Conservation (phyloP, 495 filamentous ascomycete genomes). For the Aspergillus olivimuriae region DNA sequence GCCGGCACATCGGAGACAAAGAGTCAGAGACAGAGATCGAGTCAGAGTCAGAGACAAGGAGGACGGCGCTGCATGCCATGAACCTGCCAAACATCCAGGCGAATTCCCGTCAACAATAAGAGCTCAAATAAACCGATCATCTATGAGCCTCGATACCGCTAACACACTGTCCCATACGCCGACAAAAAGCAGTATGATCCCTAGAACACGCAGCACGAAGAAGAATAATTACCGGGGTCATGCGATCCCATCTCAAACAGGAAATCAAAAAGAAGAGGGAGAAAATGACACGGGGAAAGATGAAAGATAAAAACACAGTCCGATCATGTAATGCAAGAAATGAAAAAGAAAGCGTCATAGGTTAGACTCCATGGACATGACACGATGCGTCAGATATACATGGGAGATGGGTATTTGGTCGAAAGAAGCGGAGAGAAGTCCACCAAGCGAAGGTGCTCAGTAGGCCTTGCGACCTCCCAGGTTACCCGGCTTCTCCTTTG, state of each 20-base stretch:
- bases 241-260: constrained; percentile 28
- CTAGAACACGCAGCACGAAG: constrained; percentile 28
- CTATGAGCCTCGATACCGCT: constrained; percentile 36
- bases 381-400: constrained; percentile 12
- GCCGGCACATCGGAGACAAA: no score
- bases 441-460: constrained; percentile 14
- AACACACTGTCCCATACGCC: constrained; percentile 36
- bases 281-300: constrained; percentile 15
- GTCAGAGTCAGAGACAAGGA: background rate
- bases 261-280: constrained; percentile 16
- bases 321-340: constrained; percentile 7
- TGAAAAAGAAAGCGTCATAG: constrained; percentile 11
- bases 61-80: background rate
- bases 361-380: constrained; percentile 7
- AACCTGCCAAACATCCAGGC: constrained; percentile 1
- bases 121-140: constrained; percentile 23
- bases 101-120: constrained; percentile 20
- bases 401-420: constrained; percentile 15
- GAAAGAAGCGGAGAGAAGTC: constrained; percentile 6
- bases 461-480: constrained; percentile 38
- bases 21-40: no score
- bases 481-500: constrained; percentile 94
- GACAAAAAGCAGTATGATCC: constrained; percentile 20
- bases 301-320: constrained; percentile 11
- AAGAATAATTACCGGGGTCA: constrained; percentile 38